Evolutionary conservation across 2,329 filamentous ascomycete species (phyloP), one percentile per base, ranked within the genome.

Genomic region (Aciculosporium take): DNA sequence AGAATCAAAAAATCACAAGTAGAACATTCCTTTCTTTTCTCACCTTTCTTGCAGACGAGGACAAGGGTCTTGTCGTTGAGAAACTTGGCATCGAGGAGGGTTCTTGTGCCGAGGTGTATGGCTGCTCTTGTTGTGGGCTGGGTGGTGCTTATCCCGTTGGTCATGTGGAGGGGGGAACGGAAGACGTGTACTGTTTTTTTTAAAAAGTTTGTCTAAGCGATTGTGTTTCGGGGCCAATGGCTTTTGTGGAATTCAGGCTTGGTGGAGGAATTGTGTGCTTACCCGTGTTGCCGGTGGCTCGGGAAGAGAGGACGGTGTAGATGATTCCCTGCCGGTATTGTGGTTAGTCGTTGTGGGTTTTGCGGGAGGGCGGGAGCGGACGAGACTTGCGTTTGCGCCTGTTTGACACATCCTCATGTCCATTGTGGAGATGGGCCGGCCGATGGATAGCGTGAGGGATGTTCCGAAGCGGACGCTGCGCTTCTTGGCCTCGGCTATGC

Each of bases 401-500:
- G 41, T 45, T 32, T 52, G 55, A 43, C 59, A 68, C 69, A 85
- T 76, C 17, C 65, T 66, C 47, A 80, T 62, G 53, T 84, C 79
- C 40, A 72, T 58, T 44, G 55, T 72, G 53, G 50, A 72, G 50
- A 63, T 65, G 48, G 53, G 72, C 46, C 53, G 52, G 0, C 62
- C 62, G 8, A 72, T 45, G 2, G 62, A 59, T 5, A 78, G 51
- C 39, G 59, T 64, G 3, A 68, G 62, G 3, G 71, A 62, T 25
- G 69, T 68, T 3, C 79, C 79, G 50, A 85, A 79, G 5, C 79
- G 64, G 9, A 87, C 79, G 42, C 76, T 80, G 41, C 79, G 66
- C 51, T 75, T 69, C 60, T 86, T 73, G 6, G 79, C 74, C 58
- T 81, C 74, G 46, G 84, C 77, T 55, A 87, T 77, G 44, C 78